Evolutionary conservation across 176 grass and related monocot species (phyloP), one percentile per base, ranked within the genome.

Genomic region (Avena atlantica): DNA sequence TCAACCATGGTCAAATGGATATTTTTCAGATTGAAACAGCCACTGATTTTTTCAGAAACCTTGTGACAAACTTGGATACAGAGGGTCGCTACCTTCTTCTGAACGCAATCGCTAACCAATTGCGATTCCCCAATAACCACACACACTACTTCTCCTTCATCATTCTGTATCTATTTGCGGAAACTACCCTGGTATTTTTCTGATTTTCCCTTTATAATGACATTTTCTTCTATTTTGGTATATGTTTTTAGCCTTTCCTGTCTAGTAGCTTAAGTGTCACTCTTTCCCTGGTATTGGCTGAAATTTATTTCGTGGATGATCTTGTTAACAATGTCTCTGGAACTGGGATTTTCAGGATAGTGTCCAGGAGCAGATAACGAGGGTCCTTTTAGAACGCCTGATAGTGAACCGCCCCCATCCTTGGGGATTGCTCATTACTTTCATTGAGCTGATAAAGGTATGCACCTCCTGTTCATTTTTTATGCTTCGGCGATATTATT

Each of bases 61-160:
- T 97, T 56, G 82, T 91, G 44, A 88, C 86, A 74, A 94, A 92
- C 86, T 88, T 97, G 71, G 95, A 97, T 78, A 89, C 92, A 25
- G 92, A 97, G 88, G 95, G 95, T 0, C 92, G 95, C 59, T 94
- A 94, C 77, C 87, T 92, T 72, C 84, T 97, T 29, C 82, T 97
- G 83, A 97, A 97, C 87, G 95, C 95, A 49, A 91, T 97, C 21
- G 89, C 92, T 25, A 97, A 97, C 90, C 90, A 97, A 65, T 74
- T 97, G 66, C 79, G 95, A 25, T 97, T 92, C 47, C 95, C 95
- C 47, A 97, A 97, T 77, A 97, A 78, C 77, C 92, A 97, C 72
- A 97, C 95, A 36, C 95, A 97, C 90, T 97, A 94, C 88, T 97
- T 92, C 67, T 97, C 92, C 34, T 97, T 94, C 68, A 89, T 97